Conservation (phyloP, 768 basidiomycete species). For the Lactifluus pinguis region DNA sequence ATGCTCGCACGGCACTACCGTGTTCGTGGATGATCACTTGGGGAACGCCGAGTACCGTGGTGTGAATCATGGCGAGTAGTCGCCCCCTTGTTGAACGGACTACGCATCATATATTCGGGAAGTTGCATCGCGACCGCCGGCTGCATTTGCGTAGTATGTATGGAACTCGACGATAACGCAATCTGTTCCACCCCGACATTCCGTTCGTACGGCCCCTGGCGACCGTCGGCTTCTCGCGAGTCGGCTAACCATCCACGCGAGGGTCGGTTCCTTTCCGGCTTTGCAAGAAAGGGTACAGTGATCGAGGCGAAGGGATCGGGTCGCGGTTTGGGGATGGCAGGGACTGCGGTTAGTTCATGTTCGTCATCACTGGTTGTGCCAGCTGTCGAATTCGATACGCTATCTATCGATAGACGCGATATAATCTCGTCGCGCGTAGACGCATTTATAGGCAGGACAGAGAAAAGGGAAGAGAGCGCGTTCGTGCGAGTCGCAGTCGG, state of each 20-base stretch:
- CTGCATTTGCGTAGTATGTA: slow-evolving; percentile 20
- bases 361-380: slow-evolving; percentile 17
- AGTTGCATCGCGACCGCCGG: slow-evolving; percentile 16
- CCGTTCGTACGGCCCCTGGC: not conserved
- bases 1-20: not conserved
- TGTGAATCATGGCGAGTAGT: slow-evolving; percentile 3
- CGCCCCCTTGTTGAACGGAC: not conserved
- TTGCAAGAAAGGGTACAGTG: not conserved
- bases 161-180: slow-evolving; percentile 12
- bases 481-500: not conserved
- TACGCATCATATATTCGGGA: slow-evolving; percentile 9
- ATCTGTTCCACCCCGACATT: slow-evolving; percentile 12
- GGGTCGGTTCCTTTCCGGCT: not conserved
- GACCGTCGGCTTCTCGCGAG: not conserved
- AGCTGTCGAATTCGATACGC: slow-evolving; percentile 11
- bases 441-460: slow-evolving; percentile 15
- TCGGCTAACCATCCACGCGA: not conserved
- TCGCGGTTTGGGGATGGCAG: slow-evolving; percentile 7
- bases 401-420: slow-evolving; percentile 19
- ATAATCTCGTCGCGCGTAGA: slow-evolving; percentile 18
- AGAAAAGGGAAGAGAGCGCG: slow-evolving; percentile 17
- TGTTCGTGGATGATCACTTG: slow-evolving; percentile 2
- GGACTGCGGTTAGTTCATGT: slow-evolving; percentile 15
- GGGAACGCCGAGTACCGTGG: not conserved
- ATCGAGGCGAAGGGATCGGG: not conserved